Evolutionary conservation across 2,329 filamentous ascomycete species (phyloP), one percentile per base, ranked within the genome.

Genomic region (Botrytis sinoallii): DNA sequence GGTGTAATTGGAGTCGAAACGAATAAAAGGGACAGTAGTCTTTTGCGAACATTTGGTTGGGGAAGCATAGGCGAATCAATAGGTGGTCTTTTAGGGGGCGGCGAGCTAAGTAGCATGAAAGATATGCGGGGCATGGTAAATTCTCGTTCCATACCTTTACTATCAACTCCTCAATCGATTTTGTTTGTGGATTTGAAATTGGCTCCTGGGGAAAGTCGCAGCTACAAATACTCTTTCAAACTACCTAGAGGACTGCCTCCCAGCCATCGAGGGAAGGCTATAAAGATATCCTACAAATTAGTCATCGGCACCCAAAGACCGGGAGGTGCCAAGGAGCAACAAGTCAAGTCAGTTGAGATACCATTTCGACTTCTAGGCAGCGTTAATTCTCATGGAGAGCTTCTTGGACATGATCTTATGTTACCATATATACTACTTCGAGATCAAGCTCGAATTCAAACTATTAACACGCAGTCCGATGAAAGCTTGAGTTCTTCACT

Each of bases 101-200:
- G 91, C 71, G 95, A 98, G 79, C 89, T 97, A 77, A 97, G 95
- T 83, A 97, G 92, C 74, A 95, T 99, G 81, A 94, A 95, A 79
- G 95, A 98, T 81, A 98, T 98, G 93, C 92, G 95, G 77, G 93
- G 93, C 5, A 91, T 92, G 69, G 92, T 92, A 40, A 96, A 92
- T 81, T 92, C 94, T 46, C 95, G 94, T 81, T 92, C 93, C 4
- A 91, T 99, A 61, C 96, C 96, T 0, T 85, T 99, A 65, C 86
- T 99, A n/a, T 96, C 93, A 25, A 98, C 95, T 8, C 95, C 95
- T 1, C 96, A 98, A 83, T 97, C 94, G 2, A 93, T 99, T 75
- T 85, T 99, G 20, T 99, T 99, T 82, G 96, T 99, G 71, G 95
- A 99, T 82, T 85, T 99, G 73, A 90, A 92, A 78, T 87, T 99